Evolutionary conservation across 176 grass and related monocot species (phyloP).

Genomic region (Saccharum spontaneum): DNA sequence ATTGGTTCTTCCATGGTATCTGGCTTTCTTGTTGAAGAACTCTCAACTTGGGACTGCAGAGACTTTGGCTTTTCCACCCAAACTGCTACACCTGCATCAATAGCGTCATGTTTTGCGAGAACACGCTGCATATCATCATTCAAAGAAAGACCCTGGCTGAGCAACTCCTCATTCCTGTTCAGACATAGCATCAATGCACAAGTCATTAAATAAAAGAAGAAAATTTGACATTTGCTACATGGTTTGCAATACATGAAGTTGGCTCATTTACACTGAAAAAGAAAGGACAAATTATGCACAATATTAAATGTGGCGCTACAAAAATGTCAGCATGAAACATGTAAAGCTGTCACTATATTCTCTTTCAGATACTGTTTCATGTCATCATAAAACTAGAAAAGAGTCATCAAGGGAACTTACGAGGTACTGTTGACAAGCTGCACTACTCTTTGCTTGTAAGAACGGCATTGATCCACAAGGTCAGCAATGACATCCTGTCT

Average conservation of each 20-base stretch:
- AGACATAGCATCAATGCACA: slow-evolving; percentile 11
- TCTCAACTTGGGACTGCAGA: slow-evolving; percentile 37
- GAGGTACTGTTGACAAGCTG: slow-evolving; percentile 76
- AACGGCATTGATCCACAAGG: slow-evolving; percentile 74
- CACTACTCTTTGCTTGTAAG: slow-evolving; percentile 72
- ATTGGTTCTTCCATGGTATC: slow-evolving; percentile 32
- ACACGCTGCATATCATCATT: slow-evolving; percentile 94
- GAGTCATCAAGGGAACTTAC: slow-evolving; percentile 50
- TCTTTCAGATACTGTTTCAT: neutral
- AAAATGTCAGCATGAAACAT: neutral
- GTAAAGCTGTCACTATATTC: neutral
- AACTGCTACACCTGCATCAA: slow-evolving; percentile 73
- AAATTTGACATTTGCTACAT: neutral
- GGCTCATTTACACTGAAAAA: slow-evolving; percentile 1
- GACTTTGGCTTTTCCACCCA: slow-evolving; percentile 48
- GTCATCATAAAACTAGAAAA: slow-evolving; percentile 15
- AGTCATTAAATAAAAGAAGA: neutral
- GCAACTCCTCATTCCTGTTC: slow-evolving; percentile 70
- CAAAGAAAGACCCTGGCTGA: slow-evolving; percentile 76
- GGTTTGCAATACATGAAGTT: neutral
- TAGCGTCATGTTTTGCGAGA: slow-evolving; percentile 75
- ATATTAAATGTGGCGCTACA: neutral
- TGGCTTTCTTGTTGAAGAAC: slow-evolving; percentile 34
- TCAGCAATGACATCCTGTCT: slow-evolving; percentile 79
- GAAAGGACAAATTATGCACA: neutral